Percentiles rank a stretch among this genome's conserved stretches.
These are phyloP conservation scores for Mortierella claussenii DNA, from an alignment of 192 early-diverging fungal species.

Conservation along the genomic window DNA sequence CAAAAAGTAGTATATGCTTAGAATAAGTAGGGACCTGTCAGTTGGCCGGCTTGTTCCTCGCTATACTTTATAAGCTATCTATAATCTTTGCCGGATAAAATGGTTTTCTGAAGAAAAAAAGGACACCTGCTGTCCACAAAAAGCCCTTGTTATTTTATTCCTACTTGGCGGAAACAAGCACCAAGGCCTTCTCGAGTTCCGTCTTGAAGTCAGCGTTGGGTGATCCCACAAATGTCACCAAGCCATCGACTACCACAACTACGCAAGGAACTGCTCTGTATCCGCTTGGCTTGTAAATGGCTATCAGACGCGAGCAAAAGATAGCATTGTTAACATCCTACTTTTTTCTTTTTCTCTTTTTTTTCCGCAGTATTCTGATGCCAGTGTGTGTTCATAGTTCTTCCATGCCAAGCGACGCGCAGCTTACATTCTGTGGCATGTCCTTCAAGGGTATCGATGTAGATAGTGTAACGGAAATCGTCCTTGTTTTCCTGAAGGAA, in stretches of 20 bases:
- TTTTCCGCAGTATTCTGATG: background rate
- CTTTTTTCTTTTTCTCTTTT: background rate
- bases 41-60: no score
- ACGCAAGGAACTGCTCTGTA: conserved; percentile 40
- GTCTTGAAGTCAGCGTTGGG: conserved; percentile 5
- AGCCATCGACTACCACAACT: conserved; percentile 21
- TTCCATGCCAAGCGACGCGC: no score
- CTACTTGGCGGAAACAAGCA: no score
- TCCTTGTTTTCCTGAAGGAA: conserved; percentile 33
- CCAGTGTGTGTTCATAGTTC: background rate
- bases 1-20: no score
- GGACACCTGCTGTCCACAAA: no score
- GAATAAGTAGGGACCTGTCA: no score
- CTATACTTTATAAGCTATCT: no score
- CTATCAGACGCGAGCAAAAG: background rate
- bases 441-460: conserved; percentile 23
- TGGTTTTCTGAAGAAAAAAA: no score
- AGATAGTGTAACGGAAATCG: conserved; percentile 22
- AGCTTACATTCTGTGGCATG: conserved; percentile 30
- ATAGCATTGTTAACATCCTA: background rate
- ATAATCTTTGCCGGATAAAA: no score
- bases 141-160: no score
- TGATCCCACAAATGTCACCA: conserved; percentile 23
- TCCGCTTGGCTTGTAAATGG: conserved; percentile 20
- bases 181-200: conserved; percentile 11